These are phyloP conservation scores for Trichoderma sp. DNA, from an alignment of 2,329 filamentous ascomycete genomes.

Conservation along the genomic window DNA sequence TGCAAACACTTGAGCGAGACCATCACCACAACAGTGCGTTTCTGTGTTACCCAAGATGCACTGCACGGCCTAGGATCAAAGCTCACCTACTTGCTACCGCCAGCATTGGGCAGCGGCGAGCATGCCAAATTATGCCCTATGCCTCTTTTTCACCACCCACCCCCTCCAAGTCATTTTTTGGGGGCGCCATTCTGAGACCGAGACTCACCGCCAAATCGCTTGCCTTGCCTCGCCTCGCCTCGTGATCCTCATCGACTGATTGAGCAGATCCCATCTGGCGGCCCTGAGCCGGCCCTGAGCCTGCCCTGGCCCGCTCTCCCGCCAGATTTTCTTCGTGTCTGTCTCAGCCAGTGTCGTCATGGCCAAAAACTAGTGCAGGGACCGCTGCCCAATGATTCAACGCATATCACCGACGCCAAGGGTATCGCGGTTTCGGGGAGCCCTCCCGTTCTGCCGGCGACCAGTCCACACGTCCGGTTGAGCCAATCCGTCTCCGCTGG, in stretches of 20 bases:
- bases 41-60: not conserved
- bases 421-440: slow-evolving; percentile 13
- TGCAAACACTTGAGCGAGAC: not conserved
- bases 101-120: slow-evolving; percentile 7
- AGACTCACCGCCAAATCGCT: slow-evolving; percentile 21
- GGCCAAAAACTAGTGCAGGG: slow-evolving; percentile 1
- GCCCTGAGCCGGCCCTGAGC: slow-evolving; percentile 9
- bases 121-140: not conserved
- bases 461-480: slow-evolving; percentile 4
- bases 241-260: slow-evolving; percentile 22
- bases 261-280: slow-evolving; percentile 20
- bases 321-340: slow-evolving; percentile 17
- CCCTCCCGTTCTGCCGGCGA: slow-evolving; percentile 10
- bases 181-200: not conserved
- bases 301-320: not conserved
- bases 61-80: not conserved
- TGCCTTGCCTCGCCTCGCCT: not conserved
- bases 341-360: slow-evolving; percentile 23
- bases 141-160: not conserved
- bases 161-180: not conserved
- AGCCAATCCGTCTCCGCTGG: slow-evolving; percentile 7
- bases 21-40: not conserved
- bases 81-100: not conserved
- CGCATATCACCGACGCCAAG: slow-evolving; percentile 14
- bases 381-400: slow-evolving; percentile 19